A percentile compares a stretch with the other conserved stretches of the same genome.
These are phyloP conservation scores for Uncinocarpus reesii DNA, from an alignment of 2,329 filamentous ascomycete genomes.

Conservation along the genomic window DNA sequence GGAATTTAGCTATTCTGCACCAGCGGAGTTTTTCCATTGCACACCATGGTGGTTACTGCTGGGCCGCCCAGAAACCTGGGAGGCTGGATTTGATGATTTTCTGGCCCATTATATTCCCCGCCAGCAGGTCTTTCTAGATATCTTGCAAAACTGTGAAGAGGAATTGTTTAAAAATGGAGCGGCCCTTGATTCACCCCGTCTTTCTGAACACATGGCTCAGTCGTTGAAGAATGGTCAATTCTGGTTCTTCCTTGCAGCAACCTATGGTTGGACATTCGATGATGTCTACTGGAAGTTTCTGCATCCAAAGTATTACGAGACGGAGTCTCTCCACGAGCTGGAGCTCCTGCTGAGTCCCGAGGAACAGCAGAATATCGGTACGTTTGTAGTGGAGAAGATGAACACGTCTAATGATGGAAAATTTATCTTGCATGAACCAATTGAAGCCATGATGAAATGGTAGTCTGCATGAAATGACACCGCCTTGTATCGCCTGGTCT, in stretches of 20 bases:
- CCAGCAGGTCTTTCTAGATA: slow-evolving; percentile 19
- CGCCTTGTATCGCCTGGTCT: no score
- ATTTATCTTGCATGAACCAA: slow-evolving; percentile 18
- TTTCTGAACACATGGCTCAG: slow-evolving; percentile 21
- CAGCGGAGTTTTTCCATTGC: slow-evolving; percentile 17
- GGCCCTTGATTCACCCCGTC: slow-evolving; percentile 13
- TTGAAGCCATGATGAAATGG: slow-evolving; percentile 18
- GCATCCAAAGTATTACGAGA: slow-evolving; percentile 22
- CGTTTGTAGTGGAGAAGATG: slow-evolving; percentile 22
- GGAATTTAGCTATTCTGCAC: slow-evolving; percentile 21
- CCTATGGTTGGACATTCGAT: slow-evolving; percentile 24
- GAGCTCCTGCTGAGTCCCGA: slow-evolving; percentile 20
- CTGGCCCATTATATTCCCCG: slow-evolving; percentile 20
- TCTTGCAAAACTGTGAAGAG: slow-evolving; percentile 18
- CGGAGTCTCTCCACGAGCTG: slow-evolving; percentile 21
- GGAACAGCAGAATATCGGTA: slow-evolving; percentile 20
- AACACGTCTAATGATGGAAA: slow-evolving; percentile 19
- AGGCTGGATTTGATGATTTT: slow-evolving; percentile 19
- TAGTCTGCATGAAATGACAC: no score
- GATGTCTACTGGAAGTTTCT: slow-evolving; percentile 26
- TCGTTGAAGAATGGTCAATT: slow-evolving; percentile 23
- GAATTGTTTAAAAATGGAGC: slow-evolving; percentile 12
- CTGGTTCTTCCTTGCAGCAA: slow-evolving; percentile 24
- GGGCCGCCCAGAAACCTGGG: slow-evolving; percentile 15
- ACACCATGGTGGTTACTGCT: slow-evolving; percentile 20